Conservation (phyloP, 805 yeast genomes). For the Limtongozyma cylindracea region DNA sequence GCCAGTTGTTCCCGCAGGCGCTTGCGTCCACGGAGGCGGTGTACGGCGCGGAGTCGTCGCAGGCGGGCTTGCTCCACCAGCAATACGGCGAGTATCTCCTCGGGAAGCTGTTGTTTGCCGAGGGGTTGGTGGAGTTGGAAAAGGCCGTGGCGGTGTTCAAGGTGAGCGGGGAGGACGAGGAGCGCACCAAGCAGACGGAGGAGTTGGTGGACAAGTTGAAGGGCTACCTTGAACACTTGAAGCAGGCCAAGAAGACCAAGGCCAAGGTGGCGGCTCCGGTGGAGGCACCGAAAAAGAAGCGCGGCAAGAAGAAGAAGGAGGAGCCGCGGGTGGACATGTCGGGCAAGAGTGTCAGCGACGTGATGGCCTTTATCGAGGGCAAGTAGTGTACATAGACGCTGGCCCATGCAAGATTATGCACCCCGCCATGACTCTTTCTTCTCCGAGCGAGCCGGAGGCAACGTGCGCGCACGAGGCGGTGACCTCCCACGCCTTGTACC, state of each 20-base stretch:
- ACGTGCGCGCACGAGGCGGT: too few species aligned
- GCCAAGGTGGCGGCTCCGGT: slow-evolving; percentile 1
- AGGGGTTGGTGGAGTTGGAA: slow-evolving; percentile 28
- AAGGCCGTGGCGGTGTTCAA: slow-evolving; percentile 32
- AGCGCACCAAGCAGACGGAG: slow-evolving; percentile 36
- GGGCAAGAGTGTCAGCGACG: slow-evolving; percentile 42
- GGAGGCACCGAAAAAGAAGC: slow-evolving; percentile 2
- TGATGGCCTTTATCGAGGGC: slow-evolving; percentile 27
- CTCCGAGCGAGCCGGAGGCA: too few species aligned
- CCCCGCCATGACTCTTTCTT: too few species aligned
- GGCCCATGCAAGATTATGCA: too few species aligned
- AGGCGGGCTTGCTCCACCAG: slow-evolving; percentile 40
- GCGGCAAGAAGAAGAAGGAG: slow-evolving; percentile 4
- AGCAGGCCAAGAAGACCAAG: slow-evolving; percentile 3
- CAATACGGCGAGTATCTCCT: slow-evolving; percentile 31
- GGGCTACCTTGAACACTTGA: slow-evolving; percentile 13
- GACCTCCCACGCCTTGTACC: too few species aligned
- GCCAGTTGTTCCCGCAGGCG: slow-evolving; percentile 25
- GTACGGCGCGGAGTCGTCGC: slow-evolving; percentile 33
- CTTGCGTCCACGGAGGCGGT: slow-evolving; percentile 19
- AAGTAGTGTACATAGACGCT: too few species aligned
- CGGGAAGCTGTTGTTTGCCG: slow-evolving; percentile 20
- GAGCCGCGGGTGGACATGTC: slow-evolving; percentile 38
- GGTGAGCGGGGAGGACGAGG: slow-evolving; percentile 37
- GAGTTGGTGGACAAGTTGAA: slow-evolving; percentile 36